Evolutionary conservation across 164 flowering plant genomes (phyloP), one percentile per base, ranked within the genome.

Genomic region (Amborella trichopoda): DNA sequence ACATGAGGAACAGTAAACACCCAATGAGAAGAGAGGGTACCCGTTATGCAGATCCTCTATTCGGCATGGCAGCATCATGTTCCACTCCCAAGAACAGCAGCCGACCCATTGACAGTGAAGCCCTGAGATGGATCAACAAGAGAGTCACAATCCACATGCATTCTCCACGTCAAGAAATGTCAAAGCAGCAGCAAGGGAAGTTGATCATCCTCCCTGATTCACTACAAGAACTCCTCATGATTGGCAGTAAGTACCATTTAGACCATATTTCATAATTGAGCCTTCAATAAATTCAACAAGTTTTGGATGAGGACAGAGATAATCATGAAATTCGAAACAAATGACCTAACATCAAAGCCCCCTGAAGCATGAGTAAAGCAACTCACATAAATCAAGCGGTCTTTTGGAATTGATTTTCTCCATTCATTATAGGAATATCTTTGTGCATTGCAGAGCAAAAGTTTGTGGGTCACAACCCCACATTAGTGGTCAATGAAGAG

Each of bases 141-240:
- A 80, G 98, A 69, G 89, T 87, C 49, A 73, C 77, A 19, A 80
- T 87, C 36, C 83, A 83, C 59, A 50, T 60, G 75, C 59, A 58
- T 52, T 49, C 36, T 36, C 61, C 52, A 53, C 54, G 50, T 26
- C 40, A 44, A 23, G 44, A 68, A 18, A 44, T 58, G 44, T 42
- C 75, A 55, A 46, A 54, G 30, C 44, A 65, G 54, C 68, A 54
- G 45, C 61, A 24, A 11, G 70, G 78, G 41, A 84, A 79, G 67
- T 61, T 88, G 30, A 76, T 93, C 43, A 14, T 66, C 45, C 71
- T 85, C 53, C 96, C 96, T 49, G 86, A 77, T 63, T 72, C 96
- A 18, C 23, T 79, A 38, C 84, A 79, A 56, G 91, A 83, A 60
- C 76, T 93, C 48, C 68, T 78, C 60, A 57, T 25, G 45, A 60